Percentiles rank a stretch among this genome's conserved stretches.
Evolutionary conservation across 1,284 basidiomycete genomes (phyloP).

Genomic region (Sporisorium scitamineum): DNA sequence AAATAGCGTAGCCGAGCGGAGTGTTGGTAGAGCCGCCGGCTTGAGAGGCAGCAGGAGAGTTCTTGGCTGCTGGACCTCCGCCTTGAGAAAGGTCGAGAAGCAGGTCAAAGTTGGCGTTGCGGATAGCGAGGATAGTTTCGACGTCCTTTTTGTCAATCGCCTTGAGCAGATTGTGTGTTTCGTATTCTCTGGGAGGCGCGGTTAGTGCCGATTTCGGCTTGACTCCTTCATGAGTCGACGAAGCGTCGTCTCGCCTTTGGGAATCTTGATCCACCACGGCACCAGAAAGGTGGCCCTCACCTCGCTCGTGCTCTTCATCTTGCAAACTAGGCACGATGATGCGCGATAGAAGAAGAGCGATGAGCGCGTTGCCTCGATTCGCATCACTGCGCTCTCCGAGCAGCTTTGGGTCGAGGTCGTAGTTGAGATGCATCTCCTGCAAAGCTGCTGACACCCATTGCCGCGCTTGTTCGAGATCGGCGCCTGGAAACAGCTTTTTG

Average conservation of each 20-base stretch:
- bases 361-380: slow-evolving; percentile 47
- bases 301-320: slow-evolving; percentile 7
- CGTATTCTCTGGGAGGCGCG: slow-evolving; percentile 36
- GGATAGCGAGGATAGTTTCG: slow-evolving; percentile 63
- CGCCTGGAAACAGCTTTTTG: slow-evolving; percentile 35
- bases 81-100: slow-evolving; percentile 57
- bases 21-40: slow-evolving; percentile 49
- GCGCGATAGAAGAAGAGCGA: slow-evolving; percentile 48
- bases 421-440: slow-evolving; percentile 61
- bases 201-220: slow-evolving; percentile 10
- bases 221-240: not conserved
- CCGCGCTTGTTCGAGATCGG: slow-evolving; percentile 18
- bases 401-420: slow-evolving; percentile 54
- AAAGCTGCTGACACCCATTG: slow-evolving; percentile 43
- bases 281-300: slow-evolving; percentile 38
- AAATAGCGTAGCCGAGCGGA: slow-evolving; percentile 61
- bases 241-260: not conserved
- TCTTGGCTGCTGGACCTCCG: slow-evolving; percentile 24
- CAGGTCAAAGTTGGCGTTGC: slow-evolving; percentile 63
- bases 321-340: slow-evolving; percentile 11
- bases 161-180: slow-evolving; percentile 63
- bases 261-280: slow-evolving; percentile 11
- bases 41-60: slow-evolving; percentile 31
- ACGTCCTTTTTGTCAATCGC: slow-evolving; percentile 66
- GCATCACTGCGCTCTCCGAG: slow-evolving; percentile 50